Evolutionary conservation across 2,329 filamentous ascomycete genomes (phyloP).

Genomic region (Didymella segeticola): DNA sequence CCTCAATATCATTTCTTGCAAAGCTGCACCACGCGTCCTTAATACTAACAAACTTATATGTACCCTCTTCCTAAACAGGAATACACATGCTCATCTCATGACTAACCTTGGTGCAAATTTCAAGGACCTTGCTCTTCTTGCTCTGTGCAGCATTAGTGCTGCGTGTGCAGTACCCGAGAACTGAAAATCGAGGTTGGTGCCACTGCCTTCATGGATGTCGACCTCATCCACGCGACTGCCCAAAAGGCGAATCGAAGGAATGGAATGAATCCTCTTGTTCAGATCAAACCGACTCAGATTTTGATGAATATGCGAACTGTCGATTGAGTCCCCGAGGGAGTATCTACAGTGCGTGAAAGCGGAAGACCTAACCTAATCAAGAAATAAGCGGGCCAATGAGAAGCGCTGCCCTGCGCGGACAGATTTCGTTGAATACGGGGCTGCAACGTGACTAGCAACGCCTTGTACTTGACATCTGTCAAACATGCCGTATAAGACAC

Average conservation of each 20-base stretch:
- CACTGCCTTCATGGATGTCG: slow-evolving; percentile 95
- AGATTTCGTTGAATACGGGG: too few relatives aligned
- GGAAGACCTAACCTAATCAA: too few relatives aligned
- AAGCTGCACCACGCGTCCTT: slow-evolving; percentile 93
- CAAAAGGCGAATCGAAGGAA: slow-evolving; percentile 89
- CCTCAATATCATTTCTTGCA: slow-evolving; percentile 68
- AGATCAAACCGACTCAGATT: slow-evolving; percentile 79
- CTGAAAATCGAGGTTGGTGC: slow-evolving; percentile 91
- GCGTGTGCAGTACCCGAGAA: slow-evolving; percentile 96
- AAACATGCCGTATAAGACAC: background rate
- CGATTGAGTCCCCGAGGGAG: too few relatives aligned
- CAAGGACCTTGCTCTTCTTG: slow-evolving; percentile 72
- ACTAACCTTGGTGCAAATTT: slow-evolving; percentile 87
- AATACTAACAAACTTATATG: slow-evolving; percentile 95
- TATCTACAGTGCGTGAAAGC: too few relatives aligned
- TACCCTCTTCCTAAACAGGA: slow-evolving; percentile 89
- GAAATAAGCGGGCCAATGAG: too few relatives aligned
- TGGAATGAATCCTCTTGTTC: slow-evolving; percentile 83
- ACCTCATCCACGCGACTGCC: slow-evolving; percentile 80
- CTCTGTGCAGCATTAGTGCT: slow-evolving; percentile 78
- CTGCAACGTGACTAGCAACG: background rate
- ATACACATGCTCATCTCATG: slow-evolving; percentile 82
- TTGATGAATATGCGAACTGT: slow-evolving; percentile 88
- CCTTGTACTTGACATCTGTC: background rate
- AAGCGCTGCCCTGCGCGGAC: too few relatives aligned